Conservation (phyloP, 768 basidiomycete genomes). For the Suillus placidus region DNA sequence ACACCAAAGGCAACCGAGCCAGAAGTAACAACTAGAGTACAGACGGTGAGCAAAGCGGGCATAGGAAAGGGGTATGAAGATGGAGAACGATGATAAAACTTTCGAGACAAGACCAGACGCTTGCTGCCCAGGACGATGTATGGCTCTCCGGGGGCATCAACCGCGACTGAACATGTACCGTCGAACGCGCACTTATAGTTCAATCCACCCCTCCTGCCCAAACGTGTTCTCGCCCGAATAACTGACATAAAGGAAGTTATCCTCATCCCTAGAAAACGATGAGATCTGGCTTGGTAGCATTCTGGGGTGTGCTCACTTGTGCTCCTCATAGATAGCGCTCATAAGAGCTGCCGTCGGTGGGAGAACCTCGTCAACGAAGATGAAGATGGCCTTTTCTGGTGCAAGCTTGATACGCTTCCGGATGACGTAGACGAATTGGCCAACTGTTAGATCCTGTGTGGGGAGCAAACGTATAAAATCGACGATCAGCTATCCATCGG, state of each 20-base stretch:
- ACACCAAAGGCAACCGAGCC: constrained; percentile 15
- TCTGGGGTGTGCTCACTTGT: constrained; percentile 72
- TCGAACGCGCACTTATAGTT: constrained; percentile 31
- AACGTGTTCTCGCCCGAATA: constrained; percentile 99
- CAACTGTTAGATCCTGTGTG: constrained; percentile 88
- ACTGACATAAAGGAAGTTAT: constrained; percentile 97
- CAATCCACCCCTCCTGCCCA: constrained; percentile 47
- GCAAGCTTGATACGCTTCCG: constrained; percentile 99
- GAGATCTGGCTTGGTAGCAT: constrained; percentile 23
- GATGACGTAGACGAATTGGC: constrained; percentile 99
- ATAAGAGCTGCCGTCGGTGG: constrained; percentile 98
- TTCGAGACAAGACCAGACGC: constrained; percentile 14
- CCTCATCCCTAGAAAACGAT: constrained; percentile 78
- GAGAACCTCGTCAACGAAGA: constrained; percentile 98
- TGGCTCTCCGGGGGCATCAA: constrained; percentile 22
- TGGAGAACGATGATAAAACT: constrained; percentile 17
- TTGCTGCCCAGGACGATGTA: constrained; percentile 34
- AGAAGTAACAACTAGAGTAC: constrained; percentile 31
- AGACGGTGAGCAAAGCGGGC: constrained; percentile 26
- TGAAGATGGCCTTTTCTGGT: constrained; percentile 99
- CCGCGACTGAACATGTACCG: constrained; percentile 16
- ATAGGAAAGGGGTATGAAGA: constrained; percentile 29
- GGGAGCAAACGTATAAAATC: constrained; percentile 7
- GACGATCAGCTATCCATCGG: constrained; percentile 32
- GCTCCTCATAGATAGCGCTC: constrained; percentile 99